These are phyloP conservation scores for Talaromyces atroroseus DNA, from an alignment of 2,329 filamentous ascomycete genomes.

Conservation along the genomic window DNA sequence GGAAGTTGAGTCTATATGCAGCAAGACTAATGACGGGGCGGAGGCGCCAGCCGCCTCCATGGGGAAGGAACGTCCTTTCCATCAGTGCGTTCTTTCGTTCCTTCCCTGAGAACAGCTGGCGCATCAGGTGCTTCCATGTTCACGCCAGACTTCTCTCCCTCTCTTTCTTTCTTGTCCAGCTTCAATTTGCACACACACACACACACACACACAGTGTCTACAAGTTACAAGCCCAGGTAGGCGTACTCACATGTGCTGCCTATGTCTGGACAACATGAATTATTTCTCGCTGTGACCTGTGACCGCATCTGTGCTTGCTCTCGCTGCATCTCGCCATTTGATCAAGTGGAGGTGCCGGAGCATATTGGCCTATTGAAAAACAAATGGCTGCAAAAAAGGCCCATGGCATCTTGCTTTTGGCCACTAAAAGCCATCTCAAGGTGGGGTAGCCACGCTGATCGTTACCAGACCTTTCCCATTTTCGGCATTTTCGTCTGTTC, in stretches of 20 bases:
- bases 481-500: conserved; percentile 6
- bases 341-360: not conserved
- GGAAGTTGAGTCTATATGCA: too few species aligned
- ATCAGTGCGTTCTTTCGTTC: not conserved
- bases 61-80: not conserved
- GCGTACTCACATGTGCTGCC: not conserved
- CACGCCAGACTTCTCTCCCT: not conserved
- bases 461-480: conserved; percentile 8
- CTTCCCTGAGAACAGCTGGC: not conserved
- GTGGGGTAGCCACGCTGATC: conserved; percentile 7
- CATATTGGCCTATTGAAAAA: not conserved
- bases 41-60: not conserved
- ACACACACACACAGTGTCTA: too few species aligned
- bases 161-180: not conserved
- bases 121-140: not conserved
- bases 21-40: not conserved
- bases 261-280: too few species aligned
- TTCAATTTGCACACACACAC: not conserved
- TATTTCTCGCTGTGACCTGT: too few species aligned
- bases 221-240: not conserved
- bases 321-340: not conserved
- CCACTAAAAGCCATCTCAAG: not conserved
- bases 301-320: not conserved
- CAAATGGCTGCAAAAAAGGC: not conserved
- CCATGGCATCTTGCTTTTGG: not conserved